Evolutionary conservation across 331 rosid species (phyloP).

Genomic region (Malus hybrid): DNA sequence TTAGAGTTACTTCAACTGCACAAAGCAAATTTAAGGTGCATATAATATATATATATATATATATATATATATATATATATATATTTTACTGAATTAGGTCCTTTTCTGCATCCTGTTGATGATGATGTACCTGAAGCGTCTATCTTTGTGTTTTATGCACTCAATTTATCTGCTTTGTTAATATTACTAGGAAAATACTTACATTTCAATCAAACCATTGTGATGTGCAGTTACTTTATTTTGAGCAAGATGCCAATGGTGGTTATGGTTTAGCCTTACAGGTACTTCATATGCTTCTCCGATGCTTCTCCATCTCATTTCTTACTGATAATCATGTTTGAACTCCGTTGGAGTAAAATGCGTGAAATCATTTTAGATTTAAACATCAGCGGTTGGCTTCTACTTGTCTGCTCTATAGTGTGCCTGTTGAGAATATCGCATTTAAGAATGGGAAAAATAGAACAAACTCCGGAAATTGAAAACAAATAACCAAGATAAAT

Average conservation of each 20-base stretch:
- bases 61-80: too few species aligned
- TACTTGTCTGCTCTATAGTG: not conserved
- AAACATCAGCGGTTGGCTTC: not conserved
- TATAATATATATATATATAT: not conserved
- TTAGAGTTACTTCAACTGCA: slow-evolving; percentile 84
- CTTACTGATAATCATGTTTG: not conserved
- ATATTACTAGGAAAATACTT: slow-evolving; percentile 1
- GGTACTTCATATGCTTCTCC: slow-evolving; percentile 39
- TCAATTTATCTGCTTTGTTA: slow-evolving; percentile 10
- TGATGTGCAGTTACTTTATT: slow-evolving; percentile 81
- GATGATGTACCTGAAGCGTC: not conserved
- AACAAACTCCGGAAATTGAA: too few species aligned
- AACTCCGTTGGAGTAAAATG: not conserved
- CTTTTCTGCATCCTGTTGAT: not conserved
- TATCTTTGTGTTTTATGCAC: not conserved
- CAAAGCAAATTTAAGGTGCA: slow-evolving; percentile 97
- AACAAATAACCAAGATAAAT: too few species aligned
- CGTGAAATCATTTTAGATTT: not conserved
- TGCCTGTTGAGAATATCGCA: too few species aligned
- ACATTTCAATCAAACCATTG: slow-evolving; percentile 8
- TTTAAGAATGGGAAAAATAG: too few species aligned
- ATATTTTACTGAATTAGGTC: too few species aligned
- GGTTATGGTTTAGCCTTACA: slow-evolving; percentile 94
- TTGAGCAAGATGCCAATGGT: slow-evolving; percentile 77
- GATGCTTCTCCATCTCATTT: slow-evolving; percentile 1